Evolutionary conservation across 2,329 filamentous ascomycete species (phyloP), one percentile per base, ranked within the genome.

Genomic region (Atkinsonella texensis): DNA sequence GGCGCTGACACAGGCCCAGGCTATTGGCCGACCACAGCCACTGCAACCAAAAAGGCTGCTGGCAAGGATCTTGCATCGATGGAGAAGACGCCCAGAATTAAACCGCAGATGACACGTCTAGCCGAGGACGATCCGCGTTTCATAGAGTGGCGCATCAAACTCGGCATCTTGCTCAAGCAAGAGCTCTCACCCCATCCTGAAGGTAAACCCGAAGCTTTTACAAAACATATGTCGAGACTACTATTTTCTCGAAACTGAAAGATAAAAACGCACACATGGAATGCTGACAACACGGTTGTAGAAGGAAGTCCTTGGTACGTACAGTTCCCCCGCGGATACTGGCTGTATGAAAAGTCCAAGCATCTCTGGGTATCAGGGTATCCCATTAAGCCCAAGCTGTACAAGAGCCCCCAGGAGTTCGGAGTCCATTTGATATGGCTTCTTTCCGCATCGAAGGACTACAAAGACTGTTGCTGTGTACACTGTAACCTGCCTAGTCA

Each of bases 341-440:
- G 70, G 71, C 60, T 74, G 2, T 74, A 74, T 52, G 67, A 74
- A 57, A 70, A 70, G 47, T 73, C 70, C 4, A 73, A 73, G 52
- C 71, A 75, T 53, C 70, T 74, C 18, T 74, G 71, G 65, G 67
- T 76, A 4, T 75, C 73, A 5, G 73, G 73, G 9, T 74, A 75
- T 52, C 73, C 73, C 5, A 63, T 70, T 54, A 74, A 74, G 54
- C 59, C 66, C 35, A 75, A 73, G 59, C 63, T 74, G 5, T 78
- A 72, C 59, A 75, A 74, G 59, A 74, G 71, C 43, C 74, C 75
- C 0, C 73, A 76, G 52, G 75, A 79, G 55, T 76, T 79, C 53
- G 73, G 70, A 4, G 63, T 75, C 9, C 75, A 79, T 54, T 55
- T 76, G 23, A 65, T 79, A 47, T 79, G 75, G 74, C 69, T 79